phyloP scores from a whole-genome alignment of 2,329 filamentous ascomycete genomes.

The Teratosphaeria destructans region DNA sequence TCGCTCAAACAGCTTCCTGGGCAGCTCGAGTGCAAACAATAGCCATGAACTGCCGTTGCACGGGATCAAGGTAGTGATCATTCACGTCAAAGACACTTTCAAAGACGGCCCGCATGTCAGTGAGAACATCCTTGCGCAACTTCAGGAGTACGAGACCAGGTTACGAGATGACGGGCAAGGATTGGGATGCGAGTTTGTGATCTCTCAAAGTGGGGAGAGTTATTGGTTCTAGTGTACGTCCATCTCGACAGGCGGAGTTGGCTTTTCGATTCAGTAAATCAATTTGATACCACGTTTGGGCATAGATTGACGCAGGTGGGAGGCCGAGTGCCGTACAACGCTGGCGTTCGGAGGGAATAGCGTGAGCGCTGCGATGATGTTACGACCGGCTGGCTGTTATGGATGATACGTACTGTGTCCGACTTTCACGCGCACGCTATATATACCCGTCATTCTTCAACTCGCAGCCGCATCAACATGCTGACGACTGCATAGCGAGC shows the following conservation, averaged over 20 bases:
- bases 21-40: not conserved
- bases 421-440: not conserved
- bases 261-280: not conserved
- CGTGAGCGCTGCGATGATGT: not conserved
- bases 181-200: slow-evolving; percentile 69
- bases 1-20: slow-evolving; percentile 3
- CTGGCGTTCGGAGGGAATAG: not conserved
- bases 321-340: not conserved
- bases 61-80: slow-evolving; percentile 73
- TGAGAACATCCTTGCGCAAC: slow-evolving; percentile 59
- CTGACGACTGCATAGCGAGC: not conserved
- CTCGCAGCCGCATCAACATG: not conserved
- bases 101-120: slow-evolving; percentile 56
- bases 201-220: slow-evolving; percentile 56
- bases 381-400: not conserved
- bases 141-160: slow-evolving; percentile 51
- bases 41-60: slow-evolving; percentile 42
- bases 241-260: not conserved
- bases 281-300: not conserved
- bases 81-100: slow-evolving; percentile 85
- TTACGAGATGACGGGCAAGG: slow-evolving; percentile 40
- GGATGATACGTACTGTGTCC: not conserved
- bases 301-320: not conserved
- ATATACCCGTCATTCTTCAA: not conserved
- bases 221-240: slow-evolving; percentile 35